These are phyloP conservation scores for Austropuccinia psidii DNA, from an alignment of 1,284 basidiomycete species.

Conservation along the genomic window DNA sequence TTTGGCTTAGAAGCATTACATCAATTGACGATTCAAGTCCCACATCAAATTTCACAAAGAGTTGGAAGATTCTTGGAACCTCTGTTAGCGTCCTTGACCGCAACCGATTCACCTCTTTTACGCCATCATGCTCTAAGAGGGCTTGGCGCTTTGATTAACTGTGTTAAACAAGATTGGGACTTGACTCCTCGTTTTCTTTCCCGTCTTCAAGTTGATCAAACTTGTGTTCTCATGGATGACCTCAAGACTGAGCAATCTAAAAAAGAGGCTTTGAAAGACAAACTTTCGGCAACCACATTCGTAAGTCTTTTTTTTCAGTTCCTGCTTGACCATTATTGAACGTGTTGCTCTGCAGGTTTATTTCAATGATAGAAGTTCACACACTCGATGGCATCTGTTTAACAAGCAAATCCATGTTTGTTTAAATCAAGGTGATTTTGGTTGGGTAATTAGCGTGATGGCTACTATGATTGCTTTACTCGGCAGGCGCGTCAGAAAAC, in stretches of 20 bases:
- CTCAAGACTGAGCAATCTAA: neutral
- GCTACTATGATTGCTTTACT: slow-evolving; percentile 34
- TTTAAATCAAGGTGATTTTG: slow-evolving; percentile 13
- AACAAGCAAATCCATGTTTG: slow-evolving; percentile 1
- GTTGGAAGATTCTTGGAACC: slow-evolving; percentile 16
- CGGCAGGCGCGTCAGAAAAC: slow-evolving; percentile 15
- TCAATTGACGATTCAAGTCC: slow-evolving; percentile 15
- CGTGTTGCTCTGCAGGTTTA: neutral
- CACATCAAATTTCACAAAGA: slow-evolving; percentile 8
- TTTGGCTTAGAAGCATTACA: slow-evolving; percentile 20
- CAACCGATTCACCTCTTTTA: slow-evolving; percentile 2
- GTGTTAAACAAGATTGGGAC: slow-evolving; percentile 13
- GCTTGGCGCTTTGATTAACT: slow-evolving; percentile 29
- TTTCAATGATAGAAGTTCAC: slow-evolving; percentile 14
- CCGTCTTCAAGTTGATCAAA: neutral
- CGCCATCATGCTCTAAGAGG: slow-evolving; percentile 21
- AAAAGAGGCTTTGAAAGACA: slow-evolving; percentile 31
- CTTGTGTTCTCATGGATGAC: neutral
- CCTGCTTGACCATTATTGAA: neutral
- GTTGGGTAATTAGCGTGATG: slow-evolving; percentile 31
- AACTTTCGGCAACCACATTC: slow-evolving; percentile 17
- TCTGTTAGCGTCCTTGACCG: slow-evolving; percentile 12
- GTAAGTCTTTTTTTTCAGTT: slow-evolving; percentile 9
- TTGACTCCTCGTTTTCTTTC: neutral
- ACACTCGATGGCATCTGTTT: slow-evolving; percentile 1